These are phyloP conservation scores for Takakia lepidozioides DNA, from an alignment of 225 moss, liverwort and hornwort genomes.

Conservation along the genomic window DNA sequence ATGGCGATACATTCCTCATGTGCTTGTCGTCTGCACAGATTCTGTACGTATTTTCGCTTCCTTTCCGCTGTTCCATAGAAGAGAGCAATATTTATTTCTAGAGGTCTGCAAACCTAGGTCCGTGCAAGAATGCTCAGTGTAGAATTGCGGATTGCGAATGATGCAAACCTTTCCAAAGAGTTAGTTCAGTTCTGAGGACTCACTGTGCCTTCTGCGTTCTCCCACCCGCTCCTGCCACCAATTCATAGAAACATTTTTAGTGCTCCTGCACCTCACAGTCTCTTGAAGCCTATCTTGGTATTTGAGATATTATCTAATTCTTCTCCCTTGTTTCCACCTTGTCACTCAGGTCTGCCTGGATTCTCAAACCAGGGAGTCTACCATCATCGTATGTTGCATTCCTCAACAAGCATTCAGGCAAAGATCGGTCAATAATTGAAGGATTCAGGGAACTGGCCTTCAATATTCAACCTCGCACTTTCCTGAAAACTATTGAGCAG, in stretches of 20 bases:
- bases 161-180: too few relatives aligned
- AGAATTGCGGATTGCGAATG: too few relatives aligned
- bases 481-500: constrained; percentile 47
- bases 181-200: too few relatives aligned
- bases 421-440: constrained; percentile 63
- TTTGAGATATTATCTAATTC: too few relatives aligned
- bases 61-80: not conserved
- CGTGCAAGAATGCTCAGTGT: too few relatives aligned
- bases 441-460: constrained; percentile 61
- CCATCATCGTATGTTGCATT: constrained; percentile 81
- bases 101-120: too few relatives aligned
- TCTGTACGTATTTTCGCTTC: constrained; percentile 48
- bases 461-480: constrained; percentile 28
- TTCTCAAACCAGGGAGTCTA: constrained; percentile 82
- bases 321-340: not conserved
- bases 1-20: constrained; percentile 97
- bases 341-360: constrained; percentile 71
- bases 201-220: too few relatives aligned
- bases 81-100: too few relatives aligned
- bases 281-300: too few relatives aligned
- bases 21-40: constrained; percentile 91
- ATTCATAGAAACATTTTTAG: too few relatives aligned
- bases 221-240: too few relatives aligned
- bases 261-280: too few relatives aligned
- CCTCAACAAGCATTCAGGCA: constrained; percentile 81